phyloP scores from a whole-genome alignment of 208 protist genomes.

The Trypanosoma mega region DNA sequence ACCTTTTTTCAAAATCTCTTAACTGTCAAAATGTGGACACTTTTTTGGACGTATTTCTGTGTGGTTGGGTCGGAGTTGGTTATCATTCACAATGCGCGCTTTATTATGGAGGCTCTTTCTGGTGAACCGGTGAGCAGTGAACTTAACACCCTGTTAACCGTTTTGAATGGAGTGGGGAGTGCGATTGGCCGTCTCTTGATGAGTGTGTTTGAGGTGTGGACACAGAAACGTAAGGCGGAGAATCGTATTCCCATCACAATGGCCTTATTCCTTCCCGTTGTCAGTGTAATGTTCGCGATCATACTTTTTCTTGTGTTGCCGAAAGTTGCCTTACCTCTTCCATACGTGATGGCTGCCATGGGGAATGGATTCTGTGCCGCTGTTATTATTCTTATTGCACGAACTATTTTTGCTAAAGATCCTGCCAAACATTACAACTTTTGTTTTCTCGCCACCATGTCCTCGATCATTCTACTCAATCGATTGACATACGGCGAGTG shows the following conservation, averaged over 20 bases:
- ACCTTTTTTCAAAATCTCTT: constrained; percentile 18
- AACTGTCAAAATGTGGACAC: constrained; percentile 11
- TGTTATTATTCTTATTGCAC: constrained; percentile 20
- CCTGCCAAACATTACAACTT: constrained; percentile 37
- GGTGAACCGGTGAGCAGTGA: constrained; percentile 1
- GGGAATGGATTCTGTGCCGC: constrained; percentile 22
- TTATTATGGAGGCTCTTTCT: constrained; percentile 14
- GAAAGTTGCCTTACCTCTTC: not conserved
- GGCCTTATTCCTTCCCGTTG: constrained; percentile 13
- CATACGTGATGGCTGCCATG: constrained; percentile 21
- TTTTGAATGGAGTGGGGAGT: constrained; percentile 30
- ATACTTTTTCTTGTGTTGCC: constrained; percentile 20
- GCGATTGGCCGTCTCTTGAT: constrained; percentile 28
- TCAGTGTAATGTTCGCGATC: constrained; percentile 9
- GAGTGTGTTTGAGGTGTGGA: constrained; percentile 29
- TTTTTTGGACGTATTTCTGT: constrained; percentile 22
- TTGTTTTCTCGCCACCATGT: constrained; percentile 19
- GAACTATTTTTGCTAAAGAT: constrained; percentile 32
- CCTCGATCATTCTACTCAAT: constrained; percentile 22
- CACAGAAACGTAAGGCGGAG: constrained; percentile 26
- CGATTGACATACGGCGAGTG: constrained; percentile 31
- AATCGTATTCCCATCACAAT: constrained; percentile 24
- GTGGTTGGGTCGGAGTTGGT: constrained; percentile 20
- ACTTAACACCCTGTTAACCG: constrained; percentile 18
- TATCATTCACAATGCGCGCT: constrained; percentile 21